Conservation (phyloP, 768 basidiomycete species). For the Hortiboletus flavorubellus region DNA sequence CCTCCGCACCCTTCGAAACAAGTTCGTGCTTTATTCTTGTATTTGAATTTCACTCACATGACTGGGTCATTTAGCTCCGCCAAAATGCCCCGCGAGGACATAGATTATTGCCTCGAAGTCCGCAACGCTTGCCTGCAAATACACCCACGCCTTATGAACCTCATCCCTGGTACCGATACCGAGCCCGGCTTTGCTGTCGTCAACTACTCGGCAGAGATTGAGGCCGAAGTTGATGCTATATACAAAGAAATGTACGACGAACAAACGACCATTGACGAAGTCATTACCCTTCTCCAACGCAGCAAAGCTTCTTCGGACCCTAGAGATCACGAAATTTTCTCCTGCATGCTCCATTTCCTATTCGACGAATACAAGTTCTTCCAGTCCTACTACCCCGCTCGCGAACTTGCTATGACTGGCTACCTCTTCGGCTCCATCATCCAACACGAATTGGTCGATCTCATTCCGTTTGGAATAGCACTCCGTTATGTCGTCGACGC, state of each 20-base stretch:
- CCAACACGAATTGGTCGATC: conserved; percentile 88
- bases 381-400: conserved; percentile 90
- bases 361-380: conserved; percentile 99
- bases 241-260: conserved; percentile 99
- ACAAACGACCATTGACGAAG: conserved; percentile 90
- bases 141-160: conserved; percentile 93
- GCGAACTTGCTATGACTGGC: conserved; percentile 94
- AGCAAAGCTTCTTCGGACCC: conserved; percentile 79
- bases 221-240: conserved; percentile 89
- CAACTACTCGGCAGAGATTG: conserved; percentile 83
- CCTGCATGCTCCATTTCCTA: conserved; percentile 99
- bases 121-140: conserved; percentile 92
- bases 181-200: conserved; percentile 93
- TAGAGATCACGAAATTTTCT: conserved; percentile 93
- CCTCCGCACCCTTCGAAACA: conserved; percentile 82
- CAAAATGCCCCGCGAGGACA: conserved; percentile 72
- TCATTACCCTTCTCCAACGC: conserved; percentile 82
- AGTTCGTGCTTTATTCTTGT: conserved; percentile 44
- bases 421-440: conserved; percentile 96
- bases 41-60: conserved; percentile 2
- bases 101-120: conserved; percentile 85
- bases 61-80: conserved; percentile 48
- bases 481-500: conserved; percentile 97
- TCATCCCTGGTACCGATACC: conserved; percentile 78
- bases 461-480: conserved; percentile 92